Base-by-base conservation (phyloP, 2,329 filamentous ascomycete genomes). In the Sporothrix curviconia region DNA sequence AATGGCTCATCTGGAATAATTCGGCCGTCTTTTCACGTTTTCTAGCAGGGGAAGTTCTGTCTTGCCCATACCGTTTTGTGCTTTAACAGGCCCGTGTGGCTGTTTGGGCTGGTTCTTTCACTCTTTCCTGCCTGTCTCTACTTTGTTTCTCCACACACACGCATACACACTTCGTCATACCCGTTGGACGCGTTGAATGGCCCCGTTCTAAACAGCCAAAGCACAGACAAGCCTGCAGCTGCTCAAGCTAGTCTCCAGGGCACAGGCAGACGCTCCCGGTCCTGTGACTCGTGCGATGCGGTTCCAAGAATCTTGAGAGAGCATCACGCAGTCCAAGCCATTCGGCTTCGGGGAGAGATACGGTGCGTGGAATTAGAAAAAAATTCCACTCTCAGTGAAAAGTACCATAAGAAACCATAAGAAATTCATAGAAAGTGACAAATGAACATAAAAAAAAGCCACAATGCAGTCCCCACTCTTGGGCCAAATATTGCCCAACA, bases 131-230 rank as follows among this genome's bases (percentile, higher is more conserved):
- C 17, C 4, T 47, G 11, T 17, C 34, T 19, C 24, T 24, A 36
- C 17, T 32, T 43, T 32, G 14, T 25, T 50, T 44, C 55, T 43
- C 55, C 55, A 51, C 55, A 28, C 55, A 50, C 44, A 43, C 55
- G 24, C 19, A 24, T 7, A 24, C 15, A 15, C 36, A 47, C 53
- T 7, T 15, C 9, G 11, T 44, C 42, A 25, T n/a, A n/a, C n/a
- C n/a, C n/a, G n/a, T n/a, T n/a, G n/a, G n/a, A n/a, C n/a, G n/a
- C n/a, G n/a, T n/a, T n/a, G n/a, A n/a, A n/a, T n/a, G n/a, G n/a
- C n/a, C n/a, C n/a, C n/a, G n/a, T n/a, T n/a, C n/a, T n/a, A n/a
- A n/a, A n/a, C n/a, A n/a, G n/a, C n/a, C 22, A 25, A 43, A 47
- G 44, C 22, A 28, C 44, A 50, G 32, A 22, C 44, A 11, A 9